Conservation (phyloP, 208 protist genomes). For the Leishmania major region DNA sequence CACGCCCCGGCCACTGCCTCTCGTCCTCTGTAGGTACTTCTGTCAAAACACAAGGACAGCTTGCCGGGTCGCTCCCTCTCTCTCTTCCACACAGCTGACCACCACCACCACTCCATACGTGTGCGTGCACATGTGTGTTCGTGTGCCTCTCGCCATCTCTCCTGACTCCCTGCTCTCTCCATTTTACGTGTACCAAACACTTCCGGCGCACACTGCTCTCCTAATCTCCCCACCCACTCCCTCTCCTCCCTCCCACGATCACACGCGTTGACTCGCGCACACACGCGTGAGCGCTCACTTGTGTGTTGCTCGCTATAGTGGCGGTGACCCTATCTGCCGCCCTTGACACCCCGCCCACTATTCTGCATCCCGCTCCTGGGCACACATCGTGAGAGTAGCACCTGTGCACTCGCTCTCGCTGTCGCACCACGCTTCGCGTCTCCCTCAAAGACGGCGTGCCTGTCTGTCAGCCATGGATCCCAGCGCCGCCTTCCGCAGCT, state of each 20-base stretch:
- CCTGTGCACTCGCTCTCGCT: not conserved
- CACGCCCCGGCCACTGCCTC: too few relatives aligned
- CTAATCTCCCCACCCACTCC: not conserved
- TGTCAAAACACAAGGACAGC: not conserved
- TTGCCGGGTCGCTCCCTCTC: not conserved
- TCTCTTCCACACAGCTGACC: not conserved
- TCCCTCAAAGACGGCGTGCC: not conserved
- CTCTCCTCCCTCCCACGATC: not conserved
- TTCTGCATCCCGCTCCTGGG: too few relatives aligned
- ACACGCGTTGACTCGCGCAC: not conserved
- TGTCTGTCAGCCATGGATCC: slow-evolving; percentile 7
- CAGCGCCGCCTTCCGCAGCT: slow-evolving; percentile 46
- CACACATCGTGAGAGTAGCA: not conserved
- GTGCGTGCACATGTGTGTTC: slow-evolving; percentile 11
- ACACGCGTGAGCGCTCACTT: not conserved
- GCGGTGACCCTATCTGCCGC: not conserved
- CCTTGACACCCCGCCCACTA: not conserved
- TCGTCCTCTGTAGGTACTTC: not conserved
- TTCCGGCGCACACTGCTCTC: not conserved
- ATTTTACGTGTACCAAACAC: not conserved
- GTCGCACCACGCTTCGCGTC: not conserved
- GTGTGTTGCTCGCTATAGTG: not conserved
- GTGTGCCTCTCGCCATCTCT: not conserved
- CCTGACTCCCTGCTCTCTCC: not conserved
- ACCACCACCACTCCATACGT: not conserved